Conservation (phyloP, 192 early-diverging fungal genomes). For the Coemansia sp. region DNA sequence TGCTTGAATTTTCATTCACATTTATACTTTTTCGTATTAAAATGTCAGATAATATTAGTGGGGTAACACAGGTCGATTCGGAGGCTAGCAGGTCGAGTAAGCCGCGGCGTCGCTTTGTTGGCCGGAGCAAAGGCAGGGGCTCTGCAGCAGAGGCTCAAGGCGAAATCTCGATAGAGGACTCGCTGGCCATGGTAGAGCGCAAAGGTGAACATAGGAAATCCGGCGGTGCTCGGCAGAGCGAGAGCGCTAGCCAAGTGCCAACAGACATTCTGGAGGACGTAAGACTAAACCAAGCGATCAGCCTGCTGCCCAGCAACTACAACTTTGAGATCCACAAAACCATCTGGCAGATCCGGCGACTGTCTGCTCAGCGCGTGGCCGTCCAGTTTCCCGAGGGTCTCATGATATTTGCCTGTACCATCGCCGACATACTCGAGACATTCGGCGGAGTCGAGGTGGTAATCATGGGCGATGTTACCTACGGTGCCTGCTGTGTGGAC, state of each 20-base stretch:
- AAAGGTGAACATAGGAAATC: background rate
- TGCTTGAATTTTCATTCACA: background rate
- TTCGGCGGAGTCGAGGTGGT: constrained; percentile 81
- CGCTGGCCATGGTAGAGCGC: constrained; percentile 33
- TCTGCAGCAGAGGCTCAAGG: background rate
- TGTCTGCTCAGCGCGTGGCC: constrained; percentile 80
- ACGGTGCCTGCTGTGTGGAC: constrained; percentile 98
- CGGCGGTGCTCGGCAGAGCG: constrained; percentile 4
- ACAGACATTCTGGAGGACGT: constrained; percentile 79
- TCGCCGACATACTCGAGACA: constrained; percentile 90
- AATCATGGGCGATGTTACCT: constrained; percentile 99
- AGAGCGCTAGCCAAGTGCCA: constrained; percentile 74
- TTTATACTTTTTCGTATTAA: background rate
- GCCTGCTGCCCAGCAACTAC: constrained; percentile 89
- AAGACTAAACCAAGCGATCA: constrained; percentile 81
- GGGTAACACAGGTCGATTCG: background rate
- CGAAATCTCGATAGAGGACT: constrained; percentile 49
- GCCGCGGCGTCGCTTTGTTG: constrained; percentile 51
- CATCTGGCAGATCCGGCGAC: constrained; percentile 81
- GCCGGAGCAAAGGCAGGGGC: constrained; percentile 23
- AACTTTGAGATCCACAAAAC: constrained; percentile 99
- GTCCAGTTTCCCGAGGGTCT: constrained; percentile 98
- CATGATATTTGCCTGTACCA: constrained; percentile 89
- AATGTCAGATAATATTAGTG: background rate
- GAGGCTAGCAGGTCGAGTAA: constrained; percentile 19